A percentile compares a stretch with the other conserved stretches of the same genome.
These are phyloP conservation scores for Corrigiola litoralis DNA, from an alignment of 179 eudicot species.

Conservation along the genomic window DNA sequence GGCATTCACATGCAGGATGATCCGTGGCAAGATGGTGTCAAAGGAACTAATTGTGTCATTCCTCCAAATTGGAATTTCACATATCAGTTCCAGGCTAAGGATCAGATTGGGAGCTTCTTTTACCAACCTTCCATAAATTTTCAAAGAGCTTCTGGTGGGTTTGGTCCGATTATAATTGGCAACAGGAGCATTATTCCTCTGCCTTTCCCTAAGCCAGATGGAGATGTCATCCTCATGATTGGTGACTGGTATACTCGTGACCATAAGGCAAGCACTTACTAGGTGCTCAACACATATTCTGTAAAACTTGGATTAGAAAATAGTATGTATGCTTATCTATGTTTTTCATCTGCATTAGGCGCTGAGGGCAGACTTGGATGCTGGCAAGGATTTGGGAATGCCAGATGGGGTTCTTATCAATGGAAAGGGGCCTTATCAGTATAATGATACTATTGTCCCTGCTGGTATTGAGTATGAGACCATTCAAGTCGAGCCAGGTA, in stretches of 20 bases:
- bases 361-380: slow-evolving; percentile 54
- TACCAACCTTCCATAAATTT: slow-evolving; percentile 73
- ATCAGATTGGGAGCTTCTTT: slow-evolving; percentile 86
- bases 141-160: slow-evolving; percentile 91
- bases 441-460: slow-evolving; percentile 67
- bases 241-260: slow-evolving; percentile 89
- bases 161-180: slow-evolving; percentile 57
- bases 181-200: slow-evolving; percentile 51
- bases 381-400: slow-evolving; percentile 72
- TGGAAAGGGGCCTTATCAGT: slow-evolving; percentile 90
- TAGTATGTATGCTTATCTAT: not conserved
- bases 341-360: slow-evolving; percentile 35
- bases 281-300: not conserved
- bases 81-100: slow-evolving; percentile 84
- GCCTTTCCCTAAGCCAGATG: slow-evolving; percentile 74
- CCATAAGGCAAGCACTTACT: slow-evolving; percentile 57
- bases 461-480: slow-evolving; percentile 62
- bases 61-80: slow-evolving; percentile 77
- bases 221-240: slow-evolving; percentile 64
- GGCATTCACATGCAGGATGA: slow-evolving; percentile 67
- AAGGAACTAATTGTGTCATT: slow-evolving; percentile 86
- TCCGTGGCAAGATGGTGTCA: slow-evolving; percentile 95
- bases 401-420: slow-evolving; percentile 98
- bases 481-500: slow-evolving; percentile 84
- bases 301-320: not conserved